phyloP scores from a whole-genome alignment of 371 early-diverging fungal genomes.

The Lichtheimia hyalospora region DNA sequence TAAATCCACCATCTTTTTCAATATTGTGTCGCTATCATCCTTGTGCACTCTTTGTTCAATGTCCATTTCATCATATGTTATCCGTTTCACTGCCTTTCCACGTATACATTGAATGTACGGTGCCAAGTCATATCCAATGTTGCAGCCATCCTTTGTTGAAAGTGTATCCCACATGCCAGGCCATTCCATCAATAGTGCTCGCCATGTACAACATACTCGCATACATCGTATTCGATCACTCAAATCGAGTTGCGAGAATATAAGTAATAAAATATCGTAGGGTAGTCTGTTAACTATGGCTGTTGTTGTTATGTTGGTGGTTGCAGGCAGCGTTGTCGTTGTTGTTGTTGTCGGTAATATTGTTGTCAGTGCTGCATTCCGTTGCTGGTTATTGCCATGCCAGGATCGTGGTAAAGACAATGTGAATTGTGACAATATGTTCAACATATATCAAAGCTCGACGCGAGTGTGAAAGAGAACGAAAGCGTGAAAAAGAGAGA shows the following conservation, averaged over 20 bases:
- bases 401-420: too few species aligned
- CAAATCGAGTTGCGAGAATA: not conserved
- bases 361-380: too few species aligned
- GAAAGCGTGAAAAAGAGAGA: too few species aligned
- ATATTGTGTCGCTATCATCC: not conserved
- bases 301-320: too few species aligned
- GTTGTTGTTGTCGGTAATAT: too few species aligned
- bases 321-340: too few species aligned
- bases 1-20: not conserved
- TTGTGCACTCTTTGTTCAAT: not conserved
- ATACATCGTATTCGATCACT: not conserved
- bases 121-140: not conserved
- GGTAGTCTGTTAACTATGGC: not conserved
- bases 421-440: too few species aligned
- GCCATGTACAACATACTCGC: not conserved
- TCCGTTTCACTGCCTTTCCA: not conserved
- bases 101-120: not conserved
- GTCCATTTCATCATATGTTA: not conserved
- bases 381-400: too few species aligned
- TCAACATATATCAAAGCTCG: too few species aligned
- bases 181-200: not conserved
- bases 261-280: not conserved
- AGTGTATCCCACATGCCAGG: not conserved
- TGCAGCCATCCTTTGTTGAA: not conserved
- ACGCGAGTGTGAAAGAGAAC: too few species aligned